Percentiles rank a stretch among this genome's conserved stretches.
Evolutionary conservation across 2,329 filamentous ascomycete genomes (phyloP).

Genomic region (Colletotrichum sp.): DNA sequence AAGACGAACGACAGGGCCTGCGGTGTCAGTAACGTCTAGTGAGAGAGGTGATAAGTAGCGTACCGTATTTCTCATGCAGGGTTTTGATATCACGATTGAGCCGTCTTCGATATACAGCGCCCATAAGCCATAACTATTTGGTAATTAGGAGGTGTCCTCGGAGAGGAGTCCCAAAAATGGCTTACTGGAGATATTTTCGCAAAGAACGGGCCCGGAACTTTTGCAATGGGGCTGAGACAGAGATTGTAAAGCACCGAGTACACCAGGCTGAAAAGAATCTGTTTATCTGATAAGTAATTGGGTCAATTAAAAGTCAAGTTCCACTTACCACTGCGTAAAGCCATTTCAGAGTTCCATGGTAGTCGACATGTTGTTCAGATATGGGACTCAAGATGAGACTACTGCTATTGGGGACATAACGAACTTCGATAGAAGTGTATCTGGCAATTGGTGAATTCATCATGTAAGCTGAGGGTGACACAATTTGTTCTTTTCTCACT

Average conservation of each 20-base stretch:
- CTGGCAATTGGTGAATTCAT: background rate
- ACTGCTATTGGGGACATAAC: background rate
- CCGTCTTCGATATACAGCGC: background rate
- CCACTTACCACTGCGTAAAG: background rate
- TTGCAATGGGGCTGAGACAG: background rate
- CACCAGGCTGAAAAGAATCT: background rate
- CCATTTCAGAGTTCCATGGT: background rate
- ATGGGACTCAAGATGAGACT: background rate
- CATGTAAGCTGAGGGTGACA: background rate
- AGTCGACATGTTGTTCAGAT: background rate
- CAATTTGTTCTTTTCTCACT: background rate
- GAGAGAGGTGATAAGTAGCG: background rate
- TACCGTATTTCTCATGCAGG: background rate
- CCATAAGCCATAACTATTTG: background rate
- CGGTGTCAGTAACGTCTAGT: rapidly evolving
- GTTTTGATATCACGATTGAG: background rate
- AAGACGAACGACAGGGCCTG: background rate
- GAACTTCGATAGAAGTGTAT: background rate
- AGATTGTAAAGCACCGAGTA: background rate
- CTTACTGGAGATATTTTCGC: conserved; percentile 1
- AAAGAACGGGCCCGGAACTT: background rate
- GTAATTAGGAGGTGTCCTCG: background rate
- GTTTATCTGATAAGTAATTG: background rate
- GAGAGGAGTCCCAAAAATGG: background rate
- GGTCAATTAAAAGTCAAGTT: background rate